Percentiles rank a stretch among this genome's conserved stretches.
These are phyloP conservation scores for Backusella tuberculispora DNA, from an alignment of 192 early-diverging fungal species.

Conservation along the genomic window DNA sequence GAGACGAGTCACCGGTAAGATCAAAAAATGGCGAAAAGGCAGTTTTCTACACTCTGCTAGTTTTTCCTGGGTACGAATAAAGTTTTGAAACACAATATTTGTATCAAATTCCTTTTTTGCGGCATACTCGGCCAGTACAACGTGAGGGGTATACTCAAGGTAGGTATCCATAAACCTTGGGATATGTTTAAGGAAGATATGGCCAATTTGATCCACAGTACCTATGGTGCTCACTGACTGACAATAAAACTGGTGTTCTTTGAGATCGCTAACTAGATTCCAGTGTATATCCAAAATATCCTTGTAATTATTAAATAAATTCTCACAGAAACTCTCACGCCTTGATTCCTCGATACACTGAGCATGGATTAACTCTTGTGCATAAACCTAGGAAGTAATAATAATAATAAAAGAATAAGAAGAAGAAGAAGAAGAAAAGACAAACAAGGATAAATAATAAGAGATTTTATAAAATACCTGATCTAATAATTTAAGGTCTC, in stretches of 20 bases:
- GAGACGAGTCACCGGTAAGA: conserved; percentile 81
- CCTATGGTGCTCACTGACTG: conserved; percentile 65
- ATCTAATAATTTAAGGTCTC: conserved; percentile 83
- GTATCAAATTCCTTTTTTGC: conserved; percentile 70
- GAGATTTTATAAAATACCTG: conserved; percentile 34
- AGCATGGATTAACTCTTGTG: conserved; percentile 52
- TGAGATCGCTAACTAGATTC: conserved; percentile 55
- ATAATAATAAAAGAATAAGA: neutral
- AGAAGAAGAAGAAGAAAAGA: neutral
- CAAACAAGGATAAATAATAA: neutral
- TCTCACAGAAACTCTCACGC: conserved; percentile 61
- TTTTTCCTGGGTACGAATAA: conserved; percentile 62
- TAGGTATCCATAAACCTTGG: conserved; percentile 69
- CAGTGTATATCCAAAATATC: conserved; percentile 61
- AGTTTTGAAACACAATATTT: conserved; percentile 74
- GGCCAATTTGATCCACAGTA: conserved; percentile 81
- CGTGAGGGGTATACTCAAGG: conserved; percentile 78
- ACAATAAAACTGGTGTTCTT: conserved; percentile 55
- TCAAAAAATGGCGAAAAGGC: conserved; percentile 55
- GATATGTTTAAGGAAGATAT: conserved; percentile 72
- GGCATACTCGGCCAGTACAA: conserved; percentile 73
- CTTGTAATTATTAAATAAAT: conserved; percentile 74
- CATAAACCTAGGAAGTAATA: conserved; percentile 31
- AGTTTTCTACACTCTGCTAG: conserved; percentile 31
- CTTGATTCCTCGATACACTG: conserved; percentile 30